A percentile compares a stretch with the other conserved stretches of the same genome.
Evolutionary conservation across 805 yeast genomes (phyloP).

Genomic region (Middelhovenomyces tepae): DNA sequence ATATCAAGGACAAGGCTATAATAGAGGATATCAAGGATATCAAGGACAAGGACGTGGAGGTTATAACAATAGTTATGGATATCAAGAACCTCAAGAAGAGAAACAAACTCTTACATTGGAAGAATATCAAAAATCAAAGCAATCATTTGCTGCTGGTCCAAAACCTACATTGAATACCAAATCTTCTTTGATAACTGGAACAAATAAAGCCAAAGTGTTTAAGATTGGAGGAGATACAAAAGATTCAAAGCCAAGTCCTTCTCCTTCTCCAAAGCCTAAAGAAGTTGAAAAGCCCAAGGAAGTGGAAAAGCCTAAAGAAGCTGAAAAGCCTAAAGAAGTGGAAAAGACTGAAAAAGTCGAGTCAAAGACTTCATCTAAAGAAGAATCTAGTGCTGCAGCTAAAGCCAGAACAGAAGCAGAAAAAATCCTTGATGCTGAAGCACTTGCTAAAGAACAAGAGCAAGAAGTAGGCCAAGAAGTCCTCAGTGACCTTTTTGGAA

Average conservation of each 20-base stretch:
- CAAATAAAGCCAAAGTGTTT: constrained; percentile 8
- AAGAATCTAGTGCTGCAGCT: constrained; percentile 18
- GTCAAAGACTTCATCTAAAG: constrained; percentile 13
- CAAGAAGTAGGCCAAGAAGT: constrained; percentile 79
- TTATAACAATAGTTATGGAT: constrained; percentile 12
- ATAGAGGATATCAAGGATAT: constrained; percentile 12
- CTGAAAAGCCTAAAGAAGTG: constrained; percentile 29
- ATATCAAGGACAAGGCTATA: constrained; percentile 8
- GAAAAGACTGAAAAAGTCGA: constrained; percentile 12
- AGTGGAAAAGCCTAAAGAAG: constrained; percentile 36
- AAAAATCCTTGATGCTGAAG: constrained; percentile 35
- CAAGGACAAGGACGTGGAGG: constrained; percentile 21
- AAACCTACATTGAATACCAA: constrained; percentile 2
- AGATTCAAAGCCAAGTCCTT: constrained; percentile 1
- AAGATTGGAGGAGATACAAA: constrained; percentile 9
- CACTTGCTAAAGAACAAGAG: constrained; percentile 59
- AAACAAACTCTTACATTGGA: constrained; percentile 65
- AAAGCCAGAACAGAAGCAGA: constrained; percentile 16
- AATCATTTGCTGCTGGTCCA: constrained; percentile 4
- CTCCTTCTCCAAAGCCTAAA: constrained; percentile 13
- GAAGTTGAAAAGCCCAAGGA: constrained; percentile 4
- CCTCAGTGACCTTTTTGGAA: constrained; percentile 71
- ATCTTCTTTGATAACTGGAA: constrained; percentile 8
- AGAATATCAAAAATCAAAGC: constrained; percentile 37
- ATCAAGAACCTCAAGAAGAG: constrained; percentile 14